phyloP scores from a whole-genome alignment of 192 early-diverging fungal species.

The Podila epicladia region DNA sequence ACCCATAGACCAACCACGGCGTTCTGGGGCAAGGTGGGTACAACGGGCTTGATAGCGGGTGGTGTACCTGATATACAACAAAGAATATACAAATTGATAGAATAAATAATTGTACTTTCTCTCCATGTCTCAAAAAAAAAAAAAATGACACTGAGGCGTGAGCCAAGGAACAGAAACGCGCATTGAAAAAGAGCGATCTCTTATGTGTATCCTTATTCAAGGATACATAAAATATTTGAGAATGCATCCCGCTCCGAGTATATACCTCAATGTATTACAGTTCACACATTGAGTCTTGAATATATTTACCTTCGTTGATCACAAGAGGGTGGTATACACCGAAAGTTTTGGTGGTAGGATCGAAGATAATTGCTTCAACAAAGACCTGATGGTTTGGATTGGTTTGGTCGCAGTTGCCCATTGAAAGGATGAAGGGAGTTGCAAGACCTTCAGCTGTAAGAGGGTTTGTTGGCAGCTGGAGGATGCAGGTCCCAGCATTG shows the following conservation, averaged over 20 bases:
- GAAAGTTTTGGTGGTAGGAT: too few relatives aligned
- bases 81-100: neutral
- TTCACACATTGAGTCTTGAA: too few relatives aligned
- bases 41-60: constrained; percentile 8
- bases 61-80: constrained; percentile 7
- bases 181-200: too few relatives aligned
- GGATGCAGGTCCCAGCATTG: constrained; percentile 5
- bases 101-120: constrained; percentile 7
- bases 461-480: constrained; percentile 10
- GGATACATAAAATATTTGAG: too few relatives aligned
- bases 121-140: constrained; percentile 3
- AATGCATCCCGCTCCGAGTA: too few relatives aligned
- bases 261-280: too few relatives aligned
- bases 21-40: constrained; percentile 12
- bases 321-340: too few relatives aligned
- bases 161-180: neutral
- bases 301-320: too few relatives aligned
- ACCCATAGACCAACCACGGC: constrained; percentile 10
- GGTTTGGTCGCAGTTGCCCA: constrained; percentile 13
- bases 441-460: constrained; percentile 9
- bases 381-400: constrained; percentile 3
- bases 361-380: neutral
- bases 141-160: neutral
- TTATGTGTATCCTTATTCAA: too few relatives aligned
- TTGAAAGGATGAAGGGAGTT: constrained; percentile 8